Evolutionary conservation across 2,329 filamentous ascomycete genomes (phyloP).

Genomic region (Fusarium agapanthi): DNA sequence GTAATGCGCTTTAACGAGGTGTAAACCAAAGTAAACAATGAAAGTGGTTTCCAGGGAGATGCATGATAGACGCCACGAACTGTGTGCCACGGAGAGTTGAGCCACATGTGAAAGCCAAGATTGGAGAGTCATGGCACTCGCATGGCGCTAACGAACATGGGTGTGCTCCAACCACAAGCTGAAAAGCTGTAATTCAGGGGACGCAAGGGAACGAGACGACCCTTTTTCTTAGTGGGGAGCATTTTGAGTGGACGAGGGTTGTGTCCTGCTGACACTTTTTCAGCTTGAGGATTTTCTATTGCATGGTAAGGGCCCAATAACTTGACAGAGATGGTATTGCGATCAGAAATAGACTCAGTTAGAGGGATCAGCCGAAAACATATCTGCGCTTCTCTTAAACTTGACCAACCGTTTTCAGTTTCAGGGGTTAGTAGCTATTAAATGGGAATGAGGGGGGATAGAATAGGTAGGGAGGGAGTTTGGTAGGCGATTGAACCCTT

Average conservation of each 20-base stretch:
- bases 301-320: conserved; percentile 10
- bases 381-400: background rate
- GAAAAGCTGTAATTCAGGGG: conserved; percentile 26
- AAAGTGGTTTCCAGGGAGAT: conserved; percentile 39
- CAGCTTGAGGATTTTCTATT: background rate
- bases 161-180: conserved; percentile 23
- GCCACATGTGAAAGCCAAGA: conserved; percentile 30
- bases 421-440: conserved; percentile 5
- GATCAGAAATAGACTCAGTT: background rate
- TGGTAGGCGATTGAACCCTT: conserved; percentile 4
- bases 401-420: conserved; percentile 10
- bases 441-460: conserved; percentile 14
- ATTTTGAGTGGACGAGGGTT: conserved; percentile 16
- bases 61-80: conserved; percentile 21
- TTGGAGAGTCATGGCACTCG: conserved; percentile 28
- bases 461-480: background rate
- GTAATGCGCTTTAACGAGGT: conserved; percentile 20
- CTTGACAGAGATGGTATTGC: background rate
- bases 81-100: background rate
- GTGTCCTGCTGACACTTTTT: background rate
- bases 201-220: conserved; percentile 15
- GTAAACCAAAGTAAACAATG: conserved; percentile 40
- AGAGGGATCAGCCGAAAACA: background rate
- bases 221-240: conserved; percentile 24
- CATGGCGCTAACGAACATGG: conserved; percentile 36